Percentiles rank a stretch among this genome's conserved stretches.
phyloP scores from a whole-genome alignment of 2,329 filamentous ascomycete genomes.

The Dryadomyces sulphureus region DNA sequence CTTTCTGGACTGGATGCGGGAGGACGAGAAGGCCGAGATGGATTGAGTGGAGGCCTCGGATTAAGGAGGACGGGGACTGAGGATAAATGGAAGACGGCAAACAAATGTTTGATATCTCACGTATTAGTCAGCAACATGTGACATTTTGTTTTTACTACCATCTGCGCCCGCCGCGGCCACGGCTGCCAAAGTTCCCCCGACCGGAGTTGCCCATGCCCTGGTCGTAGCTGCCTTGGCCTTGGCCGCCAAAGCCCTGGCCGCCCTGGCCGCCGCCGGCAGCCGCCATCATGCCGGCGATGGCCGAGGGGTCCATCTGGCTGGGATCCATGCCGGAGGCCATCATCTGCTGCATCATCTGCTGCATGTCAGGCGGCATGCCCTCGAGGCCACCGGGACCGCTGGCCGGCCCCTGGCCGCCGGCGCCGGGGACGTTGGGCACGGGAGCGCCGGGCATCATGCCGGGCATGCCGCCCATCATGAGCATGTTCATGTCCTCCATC shows the following conservation, averaged over 20 bases:
- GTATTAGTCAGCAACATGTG: too few relatives aligned
- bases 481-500: conserved; percentile 56
- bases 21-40: not conserved
- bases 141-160: conserved; percentile 5
- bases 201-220: conserved; percentile 22
- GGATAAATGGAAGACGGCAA: not conserved
- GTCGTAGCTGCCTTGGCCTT: conserved; percentile 21
- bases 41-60: not conserved
- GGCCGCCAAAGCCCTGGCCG: conserved; percentile 29
- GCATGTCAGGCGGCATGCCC: conserved; percentile 51
- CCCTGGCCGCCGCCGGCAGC: conserved; percentile 25
- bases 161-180: conserved; percentile 17
- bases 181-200: conserved; percentile 16
- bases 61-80: not conserved
- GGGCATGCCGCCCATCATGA: conserved; percentile 43
- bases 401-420: not conserved
- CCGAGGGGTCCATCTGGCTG: conserved; percentile 47
- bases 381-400: conserved; percentile 25
- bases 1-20: not conserved
- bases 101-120: too few relatives aligned
- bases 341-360: conserved; percentile 57
- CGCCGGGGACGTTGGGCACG: not conserved
- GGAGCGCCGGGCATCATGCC: conserved; percentile 11
- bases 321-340: conserved; percentile 51
- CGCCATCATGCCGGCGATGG: conserved; percentile 45